These are phyloP conservation scores for Psilocybe azurescens DNA, from an alignment of 768 basidiomycete species.

Conservation along the genomic window DNA sequence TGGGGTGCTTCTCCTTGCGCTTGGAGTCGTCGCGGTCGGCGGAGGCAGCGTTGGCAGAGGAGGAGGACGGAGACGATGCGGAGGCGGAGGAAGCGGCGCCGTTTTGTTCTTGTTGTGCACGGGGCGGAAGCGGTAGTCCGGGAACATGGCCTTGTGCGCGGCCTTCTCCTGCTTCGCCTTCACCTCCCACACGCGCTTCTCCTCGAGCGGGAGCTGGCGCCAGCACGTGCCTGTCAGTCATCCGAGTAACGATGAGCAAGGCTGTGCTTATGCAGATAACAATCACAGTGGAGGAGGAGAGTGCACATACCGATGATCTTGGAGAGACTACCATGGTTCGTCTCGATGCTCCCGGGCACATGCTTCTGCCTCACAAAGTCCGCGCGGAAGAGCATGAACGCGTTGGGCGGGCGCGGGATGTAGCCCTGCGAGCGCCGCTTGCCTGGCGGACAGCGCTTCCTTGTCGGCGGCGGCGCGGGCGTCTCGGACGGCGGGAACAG, in stretches of 20 bases:
- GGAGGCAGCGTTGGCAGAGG: neutral
- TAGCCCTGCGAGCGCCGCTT: conserved; percentile 48
- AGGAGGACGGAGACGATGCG: neutral
- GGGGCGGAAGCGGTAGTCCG: conserved; percentile 65
- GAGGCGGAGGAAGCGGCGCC: neutral
- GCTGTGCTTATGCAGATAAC: neutral
- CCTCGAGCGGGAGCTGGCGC: conserved; percentile 70
- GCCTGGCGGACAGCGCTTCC: conserved; percentile 29
- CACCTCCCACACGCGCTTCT: conserved; percentile 76
- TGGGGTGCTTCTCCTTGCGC: conserved; percentile 38
- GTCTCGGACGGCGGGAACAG: conserved; percentile 27
- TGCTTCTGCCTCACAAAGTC: conserved; percentile 83
- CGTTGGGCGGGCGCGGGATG: conserved; percentile 84
- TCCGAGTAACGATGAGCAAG: neutral
- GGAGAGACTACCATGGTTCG: conserved; percentile 73
- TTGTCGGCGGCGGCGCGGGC: conserved; percentile 19
- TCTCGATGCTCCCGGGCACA: conserved; percentile 79
- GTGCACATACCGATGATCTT: conserved; percentile 68
- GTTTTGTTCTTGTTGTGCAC: conserved; percentile 56
- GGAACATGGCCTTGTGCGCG: conserved; percentile 70
- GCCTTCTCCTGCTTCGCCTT: conserved; percentile 77
- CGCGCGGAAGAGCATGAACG: conserved; percentile 87
- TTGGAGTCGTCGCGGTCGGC: conserved; percentile 16
- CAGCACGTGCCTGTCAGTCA: conserved; percentile 69
- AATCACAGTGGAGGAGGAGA: neutral